phyloP scores from a whole-genome alignment of 176 grass and related monocot species.

The Urochloa ruziziensis region DNA sequence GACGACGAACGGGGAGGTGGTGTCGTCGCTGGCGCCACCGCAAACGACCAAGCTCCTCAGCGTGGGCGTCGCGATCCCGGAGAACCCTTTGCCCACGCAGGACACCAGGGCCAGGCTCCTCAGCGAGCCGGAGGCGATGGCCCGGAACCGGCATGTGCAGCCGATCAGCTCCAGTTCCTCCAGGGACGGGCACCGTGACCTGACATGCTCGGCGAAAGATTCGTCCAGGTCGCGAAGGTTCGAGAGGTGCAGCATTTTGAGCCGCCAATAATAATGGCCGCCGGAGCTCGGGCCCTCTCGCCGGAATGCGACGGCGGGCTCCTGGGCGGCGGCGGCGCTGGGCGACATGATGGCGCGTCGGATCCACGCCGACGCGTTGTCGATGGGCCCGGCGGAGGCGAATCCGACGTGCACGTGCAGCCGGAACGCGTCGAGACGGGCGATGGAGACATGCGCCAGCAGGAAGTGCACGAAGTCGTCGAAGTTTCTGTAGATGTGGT shows the following conservation, averaged over 20 bases:
- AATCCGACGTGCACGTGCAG: background rate
- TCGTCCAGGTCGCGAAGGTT: background rate
- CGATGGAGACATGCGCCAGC: background rate
- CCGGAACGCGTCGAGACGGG: background rate
- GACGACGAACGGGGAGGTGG: background rate
- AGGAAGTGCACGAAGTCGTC: background rate
- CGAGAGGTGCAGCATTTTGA: background rate
- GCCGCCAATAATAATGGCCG: background rate
- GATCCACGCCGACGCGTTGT: background rate
- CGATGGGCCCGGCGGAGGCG: rapidly evolving
- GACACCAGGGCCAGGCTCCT: background rate
- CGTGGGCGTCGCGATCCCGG: background rate
- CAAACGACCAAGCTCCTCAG: background rate
- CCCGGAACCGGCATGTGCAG: background rate
- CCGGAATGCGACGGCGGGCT: too few relatives aligned
- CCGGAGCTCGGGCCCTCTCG: background rate
- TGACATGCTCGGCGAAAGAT: background rate
- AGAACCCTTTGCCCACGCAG: rapidly evolving
- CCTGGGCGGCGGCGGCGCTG: background rate
- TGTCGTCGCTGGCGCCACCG: background rate
- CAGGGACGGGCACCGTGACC: background rate
- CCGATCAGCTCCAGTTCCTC: background rate
- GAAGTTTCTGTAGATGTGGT: background rate
- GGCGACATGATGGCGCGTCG: background rate
- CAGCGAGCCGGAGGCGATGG: background rate